Evolutionary conservation across 192 early-diverging fungal genomes (phyloP).

Genomic region (Coemansia sp.): DNA sequence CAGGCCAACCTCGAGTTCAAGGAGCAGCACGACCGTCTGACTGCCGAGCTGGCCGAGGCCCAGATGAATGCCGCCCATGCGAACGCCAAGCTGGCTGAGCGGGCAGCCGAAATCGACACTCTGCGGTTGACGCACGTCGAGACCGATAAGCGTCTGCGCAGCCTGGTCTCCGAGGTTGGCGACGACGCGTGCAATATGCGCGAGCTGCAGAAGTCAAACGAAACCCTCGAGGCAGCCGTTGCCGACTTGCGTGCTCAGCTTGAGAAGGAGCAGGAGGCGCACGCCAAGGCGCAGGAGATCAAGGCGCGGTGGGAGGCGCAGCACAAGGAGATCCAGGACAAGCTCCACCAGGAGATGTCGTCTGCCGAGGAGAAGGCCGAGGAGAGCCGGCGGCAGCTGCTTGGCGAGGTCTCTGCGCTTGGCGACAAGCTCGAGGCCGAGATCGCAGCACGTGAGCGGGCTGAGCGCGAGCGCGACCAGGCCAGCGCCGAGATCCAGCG

Average conservation of each 20-base stretch:
- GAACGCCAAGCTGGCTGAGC: slow-evolving; percentile 8
- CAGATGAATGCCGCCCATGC: slow-evolving; percentile 12
- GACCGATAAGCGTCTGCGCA: slow-evolving; percentile 53
- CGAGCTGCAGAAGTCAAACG: slow-evolving; percentile 67
- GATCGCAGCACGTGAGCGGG: slow-evolving; percentile 55
- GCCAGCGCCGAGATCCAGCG: slow-evolving; percentile 66
- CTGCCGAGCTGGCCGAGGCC: slow-evolving; percentile 10
- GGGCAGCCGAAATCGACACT: slow-evolving; percentile 14
- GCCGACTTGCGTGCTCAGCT: slow-evolving; percentile 61
- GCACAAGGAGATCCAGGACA: slow-evolving; percentile 65
- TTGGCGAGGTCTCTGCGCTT: slow-evolving; percentile 56
- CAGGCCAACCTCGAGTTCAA: slow-evolving; percentile 54
- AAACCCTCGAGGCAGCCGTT: slow-evolving; percentile 59
- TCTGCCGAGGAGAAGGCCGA: slow-evolving; percentile 73
- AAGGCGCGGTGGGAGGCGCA: slow-evolving; percentile 67
- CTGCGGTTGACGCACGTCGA: slow-evolving; percentile 27
- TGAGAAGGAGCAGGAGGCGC: slow-evolving; percentile 61
- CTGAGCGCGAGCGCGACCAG: slow-evolving; percentile 58
- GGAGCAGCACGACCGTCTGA: slow-evolving; percentile 55
- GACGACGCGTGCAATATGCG: slow-evolving; percentile 71
- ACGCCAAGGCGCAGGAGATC: slow-evolving; percentile 62
- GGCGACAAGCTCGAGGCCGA: slow-evolving; percentile 60
- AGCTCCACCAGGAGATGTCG: slow-evolving; percentile 58
- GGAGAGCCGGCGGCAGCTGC: slow-evolving; percentile 64
- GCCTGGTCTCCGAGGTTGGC: slow-evolving; percentile 59